Conservation (phyloP, 1,139 yeast genomes). For the Candida labiduridarum region DNA sequence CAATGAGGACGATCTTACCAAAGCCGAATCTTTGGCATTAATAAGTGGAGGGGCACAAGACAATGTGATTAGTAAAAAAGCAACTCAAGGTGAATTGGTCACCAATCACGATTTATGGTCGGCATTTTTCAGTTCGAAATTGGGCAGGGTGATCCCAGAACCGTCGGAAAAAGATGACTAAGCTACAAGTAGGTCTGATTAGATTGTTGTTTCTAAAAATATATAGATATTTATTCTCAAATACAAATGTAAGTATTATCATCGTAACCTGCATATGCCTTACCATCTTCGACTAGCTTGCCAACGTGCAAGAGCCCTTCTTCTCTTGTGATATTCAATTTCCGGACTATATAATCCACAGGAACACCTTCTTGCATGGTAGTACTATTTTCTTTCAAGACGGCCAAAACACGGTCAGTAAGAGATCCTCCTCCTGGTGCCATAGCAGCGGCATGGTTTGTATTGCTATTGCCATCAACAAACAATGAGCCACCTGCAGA, state of each 20-base stretch:
- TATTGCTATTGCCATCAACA: conserved; percentile 31
- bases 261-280: conserved; percentile 66
- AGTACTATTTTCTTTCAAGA: conserved; percentile 52
- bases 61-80: conserved; percentile 41
- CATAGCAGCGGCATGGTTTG: background rate
- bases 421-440: conserved; percentile 27
- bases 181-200: background rate
- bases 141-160: conserved; percentile 1
- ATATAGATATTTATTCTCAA: conserved; percentile 18
- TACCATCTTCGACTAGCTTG: conserved; percentile 63
- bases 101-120: conserved; percentile 60
- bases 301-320: conserved; percentile 52
- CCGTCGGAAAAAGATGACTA: conserved; percentile 1
- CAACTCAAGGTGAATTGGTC: conserved; percentile 58
- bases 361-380: conserved; percentile 78
- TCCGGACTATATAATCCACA: conserved; percentile 58
- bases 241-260: conserved; percentile 61
- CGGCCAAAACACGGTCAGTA: conserved; percentile 48
- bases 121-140: conserved; percentile 50
- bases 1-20: conserved; percentile 25
- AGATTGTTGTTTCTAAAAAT: background rate
- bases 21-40: conserved; percentile 41
- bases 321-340: conserved; percentile 50
- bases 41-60: conserved; percentile 44
- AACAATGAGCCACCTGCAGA: conserved; percentile 31